These are phyloP conservation scores for Sphagnum contortum DNA, from an alignment of 225 moss, liverwort and hornwort species.

Conservation along the genomic window DNA sequence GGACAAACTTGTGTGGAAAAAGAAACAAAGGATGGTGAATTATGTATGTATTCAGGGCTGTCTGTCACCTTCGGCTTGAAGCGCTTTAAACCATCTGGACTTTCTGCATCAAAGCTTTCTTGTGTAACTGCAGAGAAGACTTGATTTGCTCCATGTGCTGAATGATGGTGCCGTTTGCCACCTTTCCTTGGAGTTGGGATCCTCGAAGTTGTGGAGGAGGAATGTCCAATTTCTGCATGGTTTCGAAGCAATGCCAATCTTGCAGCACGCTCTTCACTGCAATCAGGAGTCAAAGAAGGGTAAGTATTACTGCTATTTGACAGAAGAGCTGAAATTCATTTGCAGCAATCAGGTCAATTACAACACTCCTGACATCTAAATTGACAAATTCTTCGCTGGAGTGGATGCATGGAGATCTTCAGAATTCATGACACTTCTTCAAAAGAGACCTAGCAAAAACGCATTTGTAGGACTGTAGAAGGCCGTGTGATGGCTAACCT, in stretches of 20 bases:
- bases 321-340: neutral
- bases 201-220: constrained; percentile 23
- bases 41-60: too few species aligned
- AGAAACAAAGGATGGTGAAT: neutral
- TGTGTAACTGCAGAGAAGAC: constrained; percentile 11
- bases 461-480: neutral
- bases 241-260: constrained; percentile 43
- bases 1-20: neutral
- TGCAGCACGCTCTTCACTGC: constrained; percentile 43
- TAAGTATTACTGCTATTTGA: constrained; percentile 2
- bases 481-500: constrained; percentile 14
- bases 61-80: constrained; percentile 15
- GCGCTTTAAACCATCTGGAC: constrained; percentile 6
- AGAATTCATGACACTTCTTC: too few species aligned
- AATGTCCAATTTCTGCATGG: constrained; percentile 30
- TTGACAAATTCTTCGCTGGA: neutral
- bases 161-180: neutral
- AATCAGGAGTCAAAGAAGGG: neutral
- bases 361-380: neutral
- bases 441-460: neutral
- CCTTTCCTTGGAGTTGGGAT: constrained; percentile 11
- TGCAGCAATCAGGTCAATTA: neutral
- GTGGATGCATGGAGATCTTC: too few species aligned
- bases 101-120: constrained; percentile 14
- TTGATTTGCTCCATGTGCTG: neutral